A percentile compares a stretch with the other conserved stretches of the same genome.
Evolutionary conservation across 2,329 filamentous ascomycete species (phyloP).

Genomic region (Didymellaceae sp.): DNA sequence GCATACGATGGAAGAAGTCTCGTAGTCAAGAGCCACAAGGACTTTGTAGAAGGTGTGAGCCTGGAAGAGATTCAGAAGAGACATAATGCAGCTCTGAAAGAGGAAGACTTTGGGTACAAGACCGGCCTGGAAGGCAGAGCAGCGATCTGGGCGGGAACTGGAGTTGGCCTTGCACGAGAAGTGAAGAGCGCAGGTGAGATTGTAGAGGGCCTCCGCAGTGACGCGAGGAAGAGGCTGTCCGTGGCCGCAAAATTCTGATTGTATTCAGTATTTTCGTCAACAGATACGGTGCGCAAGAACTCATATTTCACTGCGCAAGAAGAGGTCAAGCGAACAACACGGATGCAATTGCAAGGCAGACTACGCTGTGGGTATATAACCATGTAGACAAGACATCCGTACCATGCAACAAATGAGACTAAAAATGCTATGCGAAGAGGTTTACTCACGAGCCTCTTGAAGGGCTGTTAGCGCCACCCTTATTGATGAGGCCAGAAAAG

Average conservation of each 20-base stretch:
- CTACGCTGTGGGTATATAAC: constrained; percentile 23
- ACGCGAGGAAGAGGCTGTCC: constrained; percentile 43
- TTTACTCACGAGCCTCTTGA: constrained; percentile 22
- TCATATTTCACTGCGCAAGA: too few species aligned
- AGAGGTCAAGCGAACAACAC: background rate
- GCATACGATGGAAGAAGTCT: constrained; percentile 65
- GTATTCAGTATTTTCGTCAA: too few species aligned
- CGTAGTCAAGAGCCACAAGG: constrained; percentile 58
- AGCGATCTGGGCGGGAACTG: constrained; percentile 65
- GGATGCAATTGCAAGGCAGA: constrained; percentile 18
- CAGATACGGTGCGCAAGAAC: too few species aligned
- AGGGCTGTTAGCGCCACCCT: constrained; percentile 36
- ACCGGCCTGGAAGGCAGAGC: constrained; percentile 58
- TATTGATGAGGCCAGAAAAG: constrained; percentile 49
- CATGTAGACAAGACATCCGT: constrained; percentile 20
- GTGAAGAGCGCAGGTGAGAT: constrained; percentile 60
- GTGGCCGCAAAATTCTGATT: background rate
- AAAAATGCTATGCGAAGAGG: background rate
- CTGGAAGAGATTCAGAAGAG: constrained; percentile 52
- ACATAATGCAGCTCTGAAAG: constrained; percentile 56
- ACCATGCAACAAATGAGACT: constrained; percentile 2
- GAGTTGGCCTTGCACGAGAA: constrained; percentile 63
- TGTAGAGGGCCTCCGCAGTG: constrained; percentile 51
- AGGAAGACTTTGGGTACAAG: constrained; percentile 60
- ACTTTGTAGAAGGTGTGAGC: constrained; percentile 47